Percentiles rank a stretch among this genome's conserved stretches.
phyloP scores from a whole-genome alignment of 164 flowering plant genomes.

The Tinospora cordifolia region DNA sequence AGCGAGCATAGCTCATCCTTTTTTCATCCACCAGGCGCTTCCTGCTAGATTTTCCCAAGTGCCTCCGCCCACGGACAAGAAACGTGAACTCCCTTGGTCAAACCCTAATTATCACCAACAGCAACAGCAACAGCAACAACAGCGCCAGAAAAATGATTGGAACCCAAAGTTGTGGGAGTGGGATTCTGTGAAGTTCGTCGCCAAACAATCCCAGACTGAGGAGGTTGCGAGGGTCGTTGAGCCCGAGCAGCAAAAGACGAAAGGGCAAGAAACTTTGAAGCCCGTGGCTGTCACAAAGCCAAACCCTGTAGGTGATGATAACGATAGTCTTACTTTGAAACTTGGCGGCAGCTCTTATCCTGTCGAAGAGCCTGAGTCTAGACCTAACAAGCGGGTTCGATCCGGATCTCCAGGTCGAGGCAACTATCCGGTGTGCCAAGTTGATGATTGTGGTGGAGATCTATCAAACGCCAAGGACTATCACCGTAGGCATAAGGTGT shows the following conservation, averaged over 20 bases:
- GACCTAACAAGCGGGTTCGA: constrained; percentile 58
- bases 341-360: constrained; percentile 45
- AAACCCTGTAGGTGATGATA: constrained; percentile 24
- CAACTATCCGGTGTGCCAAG: constrained; percentile 74
- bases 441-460: constrained; percentile 71
- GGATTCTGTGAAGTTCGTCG: constrained; percentile 52
- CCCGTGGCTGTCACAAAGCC: constrained; percentile 10
- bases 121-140: constrained; percentile 7
- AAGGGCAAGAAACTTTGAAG: constrained; percentile 14
- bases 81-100: constrained; percentile 38
- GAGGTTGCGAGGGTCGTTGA: constrained; percentile 16
- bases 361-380: constrained; percentile 23
- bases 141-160: constrained; percentile 36
- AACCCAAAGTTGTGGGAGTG: constrained; percentile 61
- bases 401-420: constrained; percentile 58
- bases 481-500: constrained; percentile 86
- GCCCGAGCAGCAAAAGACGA: constrained; percentile 17
- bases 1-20: constrained; percentile 43
- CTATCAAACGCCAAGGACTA: constrained; percentile 73
- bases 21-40: constrained; percentile 32
- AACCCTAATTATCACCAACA: constrained; percentile 15
- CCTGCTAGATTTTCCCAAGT: constrained; percentile 25
- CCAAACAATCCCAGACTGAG: constrained; percentile 31
- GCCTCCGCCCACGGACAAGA: constrained; percentile 30
- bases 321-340: constrained; percentile 41